Evolutionary conservation across 1,284 basidiomycete species (phyloP).

Genomic region (Cronartium quercuum): DNA sequence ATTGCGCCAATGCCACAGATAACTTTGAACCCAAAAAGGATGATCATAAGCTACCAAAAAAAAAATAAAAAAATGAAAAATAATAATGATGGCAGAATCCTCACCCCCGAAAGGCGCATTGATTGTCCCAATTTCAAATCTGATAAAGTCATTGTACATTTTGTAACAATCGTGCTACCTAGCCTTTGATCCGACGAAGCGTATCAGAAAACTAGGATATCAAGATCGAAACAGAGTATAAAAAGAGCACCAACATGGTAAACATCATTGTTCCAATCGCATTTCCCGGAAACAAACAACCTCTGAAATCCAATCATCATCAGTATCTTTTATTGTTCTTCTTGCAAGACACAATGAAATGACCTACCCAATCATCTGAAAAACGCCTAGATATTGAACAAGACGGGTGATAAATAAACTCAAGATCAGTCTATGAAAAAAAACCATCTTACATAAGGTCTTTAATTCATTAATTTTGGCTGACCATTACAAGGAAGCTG

Average conservation of each 20-base stretch:
- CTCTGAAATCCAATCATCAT: background rate
- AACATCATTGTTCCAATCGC: constrained; percentile 28
- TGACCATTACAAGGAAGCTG: background rate
- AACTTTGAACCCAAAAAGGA: constrained; percentile 1
- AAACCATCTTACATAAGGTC: background rate
- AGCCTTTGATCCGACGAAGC: constrained; percentile 6
- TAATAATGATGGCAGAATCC: too few species aligned
- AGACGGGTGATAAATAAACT: too few species aligned
- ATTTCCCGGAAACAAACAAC: constrained; percentile 35
- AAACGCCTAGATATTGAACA: background rate
- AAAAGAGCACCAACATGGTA: constrained; percentile 13
- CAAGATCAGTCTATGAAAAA: too few species aligned
- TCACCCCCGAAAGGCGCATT: background rate
- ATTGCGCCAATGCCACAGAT: constrained; percentile 12
- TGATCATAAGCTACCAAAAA: background rate
- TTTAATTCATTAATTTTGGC: background rate
- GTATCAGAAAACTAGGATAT: constrained; percentile 1
- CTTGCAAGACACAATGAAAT: background rate
- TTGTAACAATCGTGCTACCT: background rate
- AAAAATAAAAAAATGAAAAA: too few species aligned
- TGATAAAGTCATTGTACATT: background rate
- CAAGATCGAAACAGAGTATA: background rate
- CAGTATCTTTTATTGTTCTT: background rate
- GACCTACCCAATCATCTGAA: background rate
- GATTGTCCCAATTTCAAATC: background rate